Evolutionary conservation across 441 rosid species (phyloP), one percentile per base, ranked within the genome.

Genomic region (Pelargonium citronellum): DNA sequence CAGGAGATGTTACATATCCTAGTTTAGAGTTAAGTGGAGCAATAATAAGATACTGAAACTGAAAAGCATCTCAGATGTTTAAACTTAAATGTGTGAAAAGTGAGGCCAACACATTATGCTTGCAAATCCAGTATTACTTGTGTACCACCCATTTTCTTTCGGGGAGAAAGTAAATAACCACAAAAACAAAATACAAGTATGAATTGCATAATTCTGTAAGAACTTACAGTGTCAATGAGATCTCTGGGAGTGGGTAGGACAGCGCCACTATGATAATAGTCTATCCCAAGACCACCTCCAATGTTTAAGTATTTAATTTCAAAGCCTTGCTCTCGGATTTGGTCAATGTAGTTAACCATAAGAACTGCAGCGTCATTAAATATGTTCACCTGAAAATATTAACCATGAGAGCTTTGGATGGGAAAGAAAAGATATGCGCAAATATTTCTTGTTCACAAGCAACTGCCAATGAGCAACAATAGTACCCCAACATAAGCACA

Each of bases 241-340:
- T 92, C 96, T 87, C 89, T 88, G 22, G 98, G 99, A 64, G 83
- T 81, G 58, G 99, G 99, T 79, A 95, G 93, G 68, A 91, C 77
- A 27, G 97, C 95, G 20, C 96, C 94, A 17, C 83, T 68, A 75
- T 95, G 98, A 75, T 89, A 79, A 75, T 95, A 95, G 83, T 95
- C 97, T 73, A 95, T 95, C 70, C 99, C 99, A 75, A 95, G 86
- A 74, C 97, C 99, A 77, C 97, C 99, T 72, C 98, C 98, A 73
- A 95, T 92, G 82, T 95, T 95, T 75, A 95, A 82, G 80, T 89
- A 89, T 75, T 87, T 72, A 75, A 95, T 83, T 76, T 92, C 92
- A 76, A 95, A 95, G 17, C 97, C 99, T 79, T 95, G 96, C 55
- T 88, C 83, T 39, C 95, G 82, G 51, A 95, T 95, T 73, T 89